Percentiles rank a stretch among this genome's conserved stretches.
Evolutionary conservation across 176 grass and related monocot genomes (phyloP).

Genomic region (Otatea glauca): DNA sequence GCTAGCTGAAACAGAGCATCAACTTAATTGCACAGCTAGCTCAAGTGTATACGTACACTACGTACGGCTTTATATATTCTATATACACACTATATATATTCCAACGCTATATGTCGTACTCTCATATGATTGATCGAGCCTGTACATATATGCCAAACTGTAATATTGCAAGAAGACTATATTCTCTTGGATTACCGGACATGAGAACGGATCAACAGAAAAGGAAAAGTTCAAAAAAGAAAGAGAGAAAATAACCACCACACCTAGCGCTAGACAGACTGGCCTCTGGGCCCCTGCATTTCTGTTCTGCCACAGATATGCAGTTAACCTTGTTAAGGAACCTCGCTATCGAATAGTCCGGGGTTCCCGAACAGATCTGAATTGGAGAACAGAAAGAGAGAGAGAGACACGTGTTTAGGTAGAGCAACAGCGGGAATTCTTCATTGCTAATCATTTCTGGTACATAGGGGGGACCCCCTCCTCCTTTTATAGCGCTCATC

Average conservation of each 20-base stretch:
- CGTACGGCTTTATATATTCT: background rate
- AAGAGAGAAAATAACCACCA: background rate
- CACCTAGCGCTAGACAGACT: background rate
- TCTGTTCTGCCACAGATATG: background rate
- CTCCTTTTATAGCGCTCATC: too few species aligned
- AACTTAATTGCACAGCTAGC: background rate
- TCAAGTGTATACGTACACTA: background rate
- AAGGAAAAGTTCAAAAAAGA: background rate
- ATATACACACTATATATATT: background rate
- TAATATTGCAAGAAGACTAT: background rate
- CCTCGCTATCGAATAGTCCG: too few species aligned
- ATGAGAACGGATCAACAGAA: background rate
- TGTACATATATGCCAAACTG: background rate
- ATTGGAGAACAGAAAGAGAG: too few species aligned
- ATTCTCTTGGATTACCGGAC: background rate
- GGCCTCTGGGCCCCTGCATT: background rate
- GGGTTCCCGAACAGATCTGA: too few species aligned
- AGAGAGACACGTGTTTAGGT: too few species aligned
- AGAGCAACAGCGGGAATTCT: too few species aligned
- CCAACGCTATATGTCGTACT: background rate
- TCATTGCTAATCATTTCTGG: too few species aligned
- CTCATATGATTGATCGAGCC: background rate
- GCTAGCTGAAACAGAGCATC: background rate
- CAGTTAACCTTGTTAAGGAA: too few species aligned
- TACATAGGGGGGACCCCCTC: too few species aligned